Evolutionary conservation across 2,329 filamentous ascomycete species (phyloP), one percentile per base, ranked within the genome.

Genomic region (Ophiostoma australiae): DNA sequence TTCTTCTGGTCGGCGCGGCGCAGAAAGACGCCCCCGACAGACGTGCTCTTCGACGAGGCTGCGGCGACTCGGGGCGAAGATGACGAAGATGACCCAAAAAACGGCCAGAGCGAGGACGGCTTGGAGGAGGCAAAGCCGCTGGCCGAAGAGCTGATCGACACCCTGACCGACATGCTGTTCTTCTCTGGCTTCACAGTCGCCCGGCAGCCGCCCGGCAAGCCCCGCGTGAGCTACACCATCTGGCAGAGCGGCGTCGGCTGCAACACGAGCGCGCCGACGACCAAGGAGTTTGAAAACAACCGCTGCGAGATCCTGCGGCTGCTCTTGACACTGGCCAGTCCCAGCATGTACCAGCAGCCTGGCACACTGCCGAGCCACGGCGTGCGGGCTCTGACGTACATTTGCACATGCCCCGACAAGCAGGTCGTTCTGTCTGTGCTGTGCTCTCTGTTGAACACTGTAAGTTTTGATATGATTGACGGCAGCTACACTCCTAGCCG

Each of bases 221-320:
- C 87, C 73, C 96, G 95, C 79, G 91, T 97, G 71, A 91, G 90
- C 8, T 97, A 95, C 80, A 91, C 93, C 70, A 98, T 99, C 78
- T 99, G 95, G 95, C 93, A 97, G 81, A 98, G 92, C 77, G 95
- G 95, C 67, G 94, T 99, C 39, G 95, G 95, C 17, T 98, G 94
- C 83, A 97, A 97, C 79, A 92, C 91, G 20, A 88, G 93, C 5
- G 89, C 96, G 75, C 90, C 90, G 11, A 94, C 93, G 3, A 97
- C 90, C 69, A 97, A 93, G 79, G 94, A 98, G 76, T 90, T 92
- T 72, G 95, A 99, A 81, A 96, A 86, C 81, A 97, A 97, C 80
- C 88, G 95, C 72, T 93, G 91, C 74, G 95, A 99, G 80, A 90
- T 97, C 39, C 80, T 98, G 76, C 88, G 94, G 31, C 83, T 99